Evolutionary conservation across 805 yeast genomes (phyloP).

Genomic region (Candida andamanensis): DNA sequence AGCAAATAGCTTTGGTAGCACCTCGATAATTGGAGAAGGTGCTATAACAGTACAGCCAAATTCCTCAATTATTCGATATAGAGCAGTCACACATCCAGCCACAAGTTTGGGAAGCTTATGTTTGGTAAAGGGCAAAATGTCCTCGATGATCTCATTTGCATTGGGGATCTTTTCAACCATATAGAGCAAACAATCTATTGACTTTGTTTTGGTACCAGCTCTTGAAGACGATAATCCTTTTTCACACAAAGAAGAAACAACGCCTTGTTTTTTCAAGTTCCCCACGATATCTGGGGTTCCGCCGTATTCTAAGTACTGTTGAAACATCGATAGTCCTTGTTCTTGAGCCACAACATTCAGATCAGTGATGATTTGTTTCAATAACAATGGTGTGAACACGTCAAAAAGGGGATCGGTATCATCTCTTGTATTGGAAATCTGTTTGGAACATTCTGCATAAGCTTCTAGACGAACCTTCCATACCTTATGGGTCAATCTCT

Average conservation of each 20-base stretch:
- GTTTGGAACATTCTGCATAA: slow-evolving; percentile 58
- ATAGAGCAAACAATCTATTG: slow-evolving; percentile 57
- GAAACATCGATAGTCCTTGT: slow-evolving; percentile 57
- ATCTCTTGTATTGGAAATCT: slow-evolving; percentile 49
- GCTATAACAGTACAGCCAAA: slow-evolving; percentile 63
- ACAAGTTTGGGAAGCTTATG: slow-evolving; percentile 76
- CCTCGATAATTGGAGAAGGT: slow-evolving; percentile 53
- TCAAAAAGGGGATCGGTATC: slow-evolving; percentile 55
- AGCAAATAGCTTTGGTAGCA: slow-evolving; percentile 63
- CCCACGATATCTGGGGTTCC: slow-evolving; percentile 38
- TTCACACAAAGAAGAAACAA: slow-evolving; percentile 59
- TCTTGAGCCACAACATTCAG: slow-evolving; percentile 91
- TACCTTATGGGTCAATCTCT: slow-evolving; percentile 58
- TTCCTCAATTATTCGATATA: slow-evolving; percentile 48
- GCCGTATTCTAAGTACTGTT: slow-evolving; percentile 52
- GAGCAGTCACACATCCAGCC: slow-evolving; percentile 56
- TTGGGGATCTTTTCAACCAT: slow-evolving; percentile 58
- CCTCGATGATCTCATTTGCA: slow-evolving; percentile 64
- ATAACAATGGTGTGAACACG: slow-evolving; percentile 43
- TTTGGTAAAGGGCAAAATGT: slow-evolving; percentile 53
- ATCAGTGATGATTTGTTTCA: slow-evolving; percentile 63
- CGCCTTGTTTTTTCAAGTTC: slow-evolving; percentile 35
- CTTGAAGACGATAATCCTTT: slow-evolving; percentile 77
- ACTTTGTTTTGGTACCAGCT: slow-evolving; percentile 62
- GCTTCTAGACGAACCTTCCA: slow-evolving; percentile 89